Base-by-base conservation (phyloP, 2,329 filamentous ascomycete genomes). In the Calcarisporium arbuscula region DNA sequence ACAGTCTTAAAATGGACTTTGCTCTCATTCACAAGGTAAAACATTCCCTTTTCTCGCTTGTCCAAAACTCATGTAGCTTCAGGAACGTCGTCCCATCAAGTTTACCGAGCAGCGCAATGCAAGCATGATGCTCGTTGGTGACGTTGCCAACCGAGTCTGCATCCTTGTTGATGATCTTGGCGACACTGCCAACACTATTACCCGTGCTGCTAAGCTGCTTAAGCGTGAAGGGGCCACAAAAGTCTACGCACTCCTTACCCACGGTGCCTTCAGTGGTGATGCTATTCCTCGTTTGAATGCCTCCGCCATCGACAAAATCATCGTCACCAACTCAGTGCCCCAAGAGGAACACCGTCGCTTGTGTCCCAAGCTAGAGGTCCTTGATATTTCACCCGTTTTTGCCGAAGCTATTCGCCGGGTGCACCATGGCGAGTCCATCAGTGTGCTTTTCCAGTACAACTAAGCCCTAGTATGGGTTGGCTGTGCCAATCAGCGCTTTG, bases 401-500 rank as follows among this genome's bases (percentile, higher is more conserved):
- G 89, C 86, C 40, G 90, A 96, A 72, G 86, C 92, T 32, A 95
- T 96, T 49, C 84, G 92, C 44, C 80, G 92, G 43, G 90, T 96
- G 39, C 92, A 98, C 63, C 89, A 96, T 60, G 92, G 92, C 52
- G 92, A 98, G 67, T 95, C 87, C 53, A 95, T 98, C 64, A 95
- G 88, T 58, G 86, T 92, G 41, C 73, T 98, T 33, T 98, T 98
- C 45, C 58, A 62, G 48, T 57, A 60, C 39, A 41, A 45, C 45
- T 54, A 30, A 45, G 34, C 11, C 17, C 8, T 8, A 8, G 5
- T 12, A 9, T 15, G 15, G 8, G 27, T 14, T 8, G n/a, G 12
- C 27, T 9, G 8, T 29, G 12, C 6, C 12, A 15, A 7, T 18
- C 7, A 33, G 25, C n/a, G n/a, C n/a, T n/a, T n/a, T n/a, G n/a